Evolutionary conservation across 768 basidiomycete species (phyloP), one percentile per base, ranked within the genome.

Genomic region (Cantharellus anzutake): DNA sequence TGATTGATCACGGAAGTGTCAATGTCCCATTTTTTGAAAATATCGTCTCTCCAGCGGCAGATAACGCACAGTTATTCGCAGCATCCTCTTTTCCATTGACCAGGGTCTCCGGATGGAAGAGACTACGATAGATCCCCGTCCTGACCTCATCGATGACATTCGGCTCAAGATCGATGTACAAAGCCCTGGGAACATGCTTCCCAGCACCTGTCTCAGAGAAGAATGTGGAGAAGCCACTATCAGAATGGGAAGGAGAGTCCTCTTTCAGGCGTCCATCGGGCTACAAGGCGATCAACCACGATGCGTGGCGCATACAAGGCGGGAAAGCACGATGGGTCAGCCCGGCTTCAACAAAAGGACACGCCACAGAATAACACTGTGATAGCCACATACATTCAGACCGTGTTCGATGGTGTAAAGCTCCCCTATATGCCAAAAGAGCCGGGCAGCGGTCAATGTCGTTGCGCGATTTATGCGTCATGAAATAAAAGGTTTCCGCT

Each of bases 81-180:
- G 96, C 96, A 70, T 99, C 96, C 75, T 99, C 96, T 76, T 98
- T 99, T 65, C 96, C 96, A 60, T 87, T 91, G 67, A 99, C 80
- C 71, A 99, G 81, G 61, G 96, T 93, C 80, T 98, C 96, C 5
- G 96, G 96, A 75, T 99, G 96, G 82, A 99, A 99, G 60, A 99
- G 84, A 71, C 83, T 84, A 73, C 89, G 81, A 81, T 97, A 99
- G 50, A 85, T 82, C 63, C 96, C 96, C 64, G 80, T 93, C 72
- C 88, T 83, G 67, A 99, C 92, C 73, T 96, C 92, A 69, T 98
- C 94, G 68, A 98, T 89, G 70, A 92, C 94, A 71, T 91, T 92
- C 61, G 94, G 94, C 73, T 98, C 94, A 41, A 93, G 81, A 73
- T 94, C 91, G 62, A 99, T 83, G 76, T 98, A 98, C 65, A 99